Base-by-base conservation (phyloP, 208 protist genomes). In the Wallacemonas sp. region DNA sequence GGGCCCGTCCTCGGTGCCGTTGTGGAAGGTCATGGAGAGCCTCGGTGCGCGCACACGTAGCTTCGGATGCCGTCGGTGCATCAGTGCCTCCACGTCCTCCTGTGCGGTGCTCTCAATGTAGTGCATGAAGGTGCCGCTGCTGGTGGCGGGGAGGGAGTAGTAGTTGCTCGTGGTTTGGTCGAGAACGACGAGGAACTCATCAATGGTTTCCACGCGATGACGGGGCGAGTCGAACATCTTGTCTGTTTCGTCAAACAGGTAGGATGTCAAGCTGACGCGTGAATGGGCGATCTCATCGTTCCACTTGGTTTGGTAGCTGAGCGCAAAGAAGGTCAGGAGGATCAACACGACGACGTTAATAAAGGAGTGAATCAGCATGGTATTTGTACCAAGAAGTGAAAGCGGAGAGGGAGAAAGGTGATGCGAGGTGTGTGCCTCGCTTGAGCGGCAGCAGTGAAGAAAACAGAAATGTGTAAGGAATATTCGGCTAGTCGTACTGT, bases 41-140 rank as follows among this genome's bases (percentile, higher is more conserved):
- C 61, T 25, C n/a, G 52, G 52, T 18, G 52, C 52, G 8, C 52
- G 26, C 31, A 59, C 32, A 4, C 31, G 52, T 10, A 59, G 14
- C 14, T 59, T 33, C 10, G 52, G 52, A 29, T 41, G 29, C 25
- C 44, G 78, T 76, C 44, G 76, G 57, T 18, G 67, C 74, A 26
- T 71, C 46, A 22, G 3, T 33, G 10, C 45, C 64, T 41, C 46
- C 25, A 61, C 7, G 20, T 36, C 57, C 23, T 38, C 23, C 16
- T n/a, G 33, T 22, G 18, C 63, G 23, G 31, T 70, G 48, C 25
- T 55, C 38, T 70, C 50, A 0, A 77, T 75, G 67, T 85, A 88
- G 65, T 88, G 78, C 78, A 83, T 81, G 71, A 83, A 88, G n/a
- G 73, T 50, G 18, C 75, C 78, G 22, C 63, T 77, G 38, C 77